phyloP scores from a whole-genome alignment of 2,329 filamentous ascomycete species.

The Exserohilum rostratum region DNA sequence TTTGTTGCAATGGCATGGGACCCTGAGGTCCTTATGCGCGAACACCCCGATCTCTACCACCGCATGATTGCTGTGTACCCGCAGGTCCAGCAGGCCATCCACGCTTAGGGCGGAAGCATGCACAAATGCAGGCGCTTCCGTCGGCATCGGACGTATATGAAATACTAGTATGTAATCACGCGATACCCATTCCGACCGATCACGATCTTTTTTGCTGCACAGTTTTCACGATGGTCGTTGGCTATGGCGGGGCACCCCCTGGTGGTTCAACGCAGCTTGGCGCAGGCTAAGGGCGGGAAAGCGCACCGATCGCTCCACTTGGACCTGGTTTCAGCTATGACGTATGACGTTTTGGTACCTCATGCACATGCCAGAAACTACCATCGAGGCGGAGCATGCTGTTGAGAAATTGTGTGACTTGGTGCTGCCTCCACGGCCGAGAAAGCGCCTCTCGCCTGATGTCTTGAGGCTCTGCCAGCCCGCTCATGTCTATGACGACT shows the following conservation, averaged over 20 bases:
- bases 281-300: constrained; percentile 31
- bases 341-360: constrained; percentile 17
- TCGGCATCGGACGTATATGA: background rate
- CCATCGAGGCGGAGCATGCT: constrained; percentile 13
- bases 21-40: constrained; percentile 74
- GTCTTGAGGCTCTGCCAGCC: background rate
- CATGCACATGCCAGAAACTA: constrained; percentile 11
- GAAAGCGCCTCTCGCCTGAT: constrained; percentile 5
- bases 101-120: constrained; percentile 50
- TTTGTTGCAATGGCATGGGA: constrained; percentile 79
- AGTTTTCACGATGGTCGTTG: constrained; percentile 15
- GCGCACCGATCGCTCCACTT: constrained; percentile 16
- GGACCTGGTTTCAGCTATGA: constrained; percentile 26
- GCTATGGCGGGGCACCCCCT: constrained; percentile 18
- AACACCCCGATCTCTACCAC: constrained; percentile 82
- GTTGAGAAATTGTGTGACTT: constrained; percentile 8
- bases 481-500: constrained; percentile 1
- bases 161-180: constrained; percentile 8
- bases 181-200: constrained; percentile 13
- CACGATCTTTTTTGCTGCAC: constrained; percentile 9
- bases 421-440: constrained; percentile 36
- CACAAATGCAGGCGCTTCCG: background rate
- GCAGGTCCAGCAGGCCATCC: constrained; percentile 78
- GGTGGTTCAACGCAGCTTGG: constrained; percentile 30
- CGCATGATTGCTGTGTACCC: constrained; percentile 83